Evolutionary conservation across 441 rosid species (phyloP), one percentile per base, ranked within the genome.

Genomic region (Erysimum pusillum): DNA sequence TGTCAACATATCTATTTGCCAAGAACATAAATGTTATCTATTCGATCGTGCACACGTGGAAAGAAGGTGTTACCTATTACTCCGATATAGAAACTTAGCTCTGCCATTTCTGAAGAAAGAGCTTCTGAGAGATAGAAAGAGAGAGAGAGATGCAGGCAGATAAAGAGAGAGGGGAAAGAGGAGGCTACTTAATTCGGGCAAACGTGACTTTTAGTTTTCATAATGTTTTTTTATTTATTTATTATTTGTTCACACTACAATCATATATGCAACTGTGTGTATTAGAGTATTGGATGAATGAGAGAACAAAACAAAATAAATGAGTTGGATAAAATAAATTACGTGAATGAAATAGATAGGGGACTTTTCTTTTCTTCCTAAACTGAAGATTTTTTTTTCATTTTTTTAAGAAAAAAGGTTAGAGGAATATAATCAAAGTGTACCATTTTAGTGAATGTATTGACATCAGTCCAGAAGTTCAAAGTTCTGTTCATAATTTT

Each of bases 21-120:
- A 9, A 61, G 13, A 66, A 67, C 9, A 8, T 61, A 63, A 17
- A 6, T 35, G 44, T 59, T 59, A 17, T 17, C 18, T 35, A 5
- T 36, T 34, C 0, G 64, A 11, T 53, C 34, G 58, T 53, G 34
- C 5, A 51, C 20, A 71, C 28, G 61, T 32, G 44, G 12, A 59
- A 31, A 41, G 32, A 76, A 64, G 10, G 28, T 54, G 9, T 25
- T 58, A 87, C 95, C 95, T 73, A 86, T 79, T 66, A 88, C 61
- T 52, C 92, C 95, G 48, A 88, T 51, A 42, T 45, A 63, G 78
- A 90, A 83, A 74, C 82, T 81, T 72, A 83, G 38, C 32, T 35
- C 75, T 65, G 67, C 89, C 91, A 88, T 28, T 6, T 36, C 34
- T 20, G 53, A 18, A 49, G 67, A 59, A 14, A 28, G 51, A 62